Conservation (phyloP, 129 eudicot genomes). For the Tagetes erecta region DNA sequence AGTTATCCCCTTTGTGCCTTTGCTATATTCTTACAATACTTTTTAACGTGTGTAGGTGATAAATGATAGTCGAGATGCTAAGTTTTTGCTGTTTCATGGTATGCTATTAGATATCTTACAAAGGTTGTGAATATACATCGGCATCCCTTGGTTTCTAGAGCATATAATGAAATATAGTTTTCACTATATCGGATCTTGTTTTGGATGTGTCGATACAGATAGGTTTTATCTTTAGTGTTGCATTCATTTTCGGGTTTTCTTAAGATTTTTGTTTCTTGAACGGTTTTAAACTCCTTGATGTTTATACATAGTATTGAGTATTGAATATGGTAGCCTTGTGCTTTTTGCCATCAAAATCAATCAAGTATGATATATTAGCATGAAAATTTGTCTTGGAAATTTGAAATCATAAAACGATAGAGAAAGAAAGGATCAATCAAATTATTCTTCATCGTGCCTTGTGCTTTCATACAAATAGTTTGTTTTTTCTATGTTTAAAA, state of each 20-base stretch:
- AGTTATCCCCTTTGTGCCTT: neutral
- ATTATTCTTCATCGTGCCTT: too few species aligned
- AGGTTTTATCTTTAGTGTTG: neutral
- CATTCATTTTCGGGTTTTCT: neutral
- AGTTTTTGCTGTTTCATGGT: slow-evolving; percentile 3
- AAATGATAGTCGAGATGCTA: neutral
- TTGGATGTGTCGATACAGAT: neutral
- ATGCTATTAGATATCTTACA: neutral
- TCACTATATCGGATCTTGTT: slow-evolving; percentile 2
- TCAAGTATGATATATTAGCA: too few species aligned
- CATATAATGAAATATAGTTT: neutral
- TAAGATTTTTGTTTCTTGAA: neutral
- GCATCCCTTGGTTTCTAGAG: slow-evolving; percentile 4
- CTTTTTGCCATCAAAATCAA: too few species aligned
- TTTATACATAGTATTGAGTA: neutral
- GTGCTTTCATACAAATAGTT: too few species aligned
- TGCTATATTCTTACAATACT: neutral
- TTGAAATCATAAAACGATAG: too few species aligned
- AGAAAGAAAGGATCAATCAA: too few species aligned
- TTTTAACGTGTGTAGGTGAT: neutral
- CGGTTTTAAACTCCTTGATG: neutral
- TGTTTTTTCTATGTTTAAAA: too few species aligned
- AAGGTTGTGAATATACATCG: neutral
- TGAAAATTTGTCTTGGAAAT: too few species aligned
- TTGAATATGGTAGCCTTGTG: too few species aligned